These are phyloP conservation scores for Lepraria neglecta DNA, from an alignment of 495 filamentous ascomycete genomes.

Conservation along the genomic window DNA sequence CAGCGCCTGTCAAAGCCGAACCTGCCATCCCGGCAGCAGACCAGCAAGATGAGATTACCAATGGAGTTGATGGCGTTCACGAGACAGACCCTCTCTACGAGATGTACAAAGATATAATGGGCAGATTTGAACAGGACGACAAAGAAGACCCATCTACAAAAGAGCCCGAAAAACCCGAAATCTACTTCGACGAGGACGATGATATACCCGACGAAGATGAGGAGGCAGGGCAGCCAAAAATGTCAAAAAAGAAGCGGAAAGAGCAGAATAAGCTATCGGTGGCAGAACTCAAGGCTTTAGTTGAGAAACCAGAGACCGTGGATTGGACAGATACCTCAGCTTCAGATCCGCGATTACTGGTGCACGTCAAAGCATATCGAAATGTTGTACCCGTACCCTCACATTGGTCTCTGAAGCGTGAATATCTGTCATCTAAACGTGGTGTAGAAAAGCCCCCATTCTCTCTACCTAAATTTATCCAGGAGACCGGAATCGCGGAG, in stretches of 20 bases:
- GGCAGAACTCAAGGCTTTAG: slow-evolving; percentile 88
- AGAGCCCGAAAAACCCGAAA: slow-evolving; percentile 75
- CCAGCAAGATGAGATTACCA: slow-evolving; percentile 32
- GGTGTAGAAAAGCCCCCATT: slow-evolving; percentile 94
- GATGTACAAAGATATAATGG: slow-evolving; percentile 74
- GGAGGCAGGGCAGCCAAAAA: slow-evolving; percentile 52
- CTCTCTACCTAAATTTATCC: slow-evolving; percentile 90
- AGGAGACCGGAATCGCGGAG: slow-evolving; percentile 93
- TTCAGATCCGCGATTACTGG: slow-evolving; percentile 77
- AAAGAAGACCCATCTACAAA: slow-evolving; percentile 54
- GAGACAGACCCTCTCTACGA: slow-evolving; percentile 71
- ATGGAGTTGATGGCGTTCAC: slow-evolving; percentile 41
- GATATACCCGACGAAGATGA: slow-evolving; percentile 84
- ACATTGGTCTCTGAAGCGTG: slow-evolving; percentile 92
- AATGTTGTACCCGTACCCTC: slow-evolving; percentile 92
- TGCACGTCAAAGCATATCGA: slow-evolving; percentile 89
- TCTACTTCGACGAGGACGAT: slow-evolving; percentile 80
- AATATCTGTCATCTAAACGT: slow-evolving; percentile 92
- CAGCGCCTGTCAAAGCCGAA: slow-evolving; percentile 22
- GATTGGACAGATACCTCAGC: slow-evolving; percentile 98
- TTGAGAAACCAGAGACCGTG: slow-evolving; percentile 85
- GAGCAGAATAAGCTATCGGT: slow-evolving; percentile 86
- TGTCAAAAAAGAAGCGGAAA: slow-evolving; percentile 93
- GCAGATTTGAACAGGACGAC: slow-evolving; percentile 59
- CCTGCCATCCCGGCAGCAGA: slow-evolving; percentile 24